These are phyloP conservation scores for Quercus aquifolioides DNA, from an alignment of 306 rosid species.

Conservation along the genomic window DNA sequence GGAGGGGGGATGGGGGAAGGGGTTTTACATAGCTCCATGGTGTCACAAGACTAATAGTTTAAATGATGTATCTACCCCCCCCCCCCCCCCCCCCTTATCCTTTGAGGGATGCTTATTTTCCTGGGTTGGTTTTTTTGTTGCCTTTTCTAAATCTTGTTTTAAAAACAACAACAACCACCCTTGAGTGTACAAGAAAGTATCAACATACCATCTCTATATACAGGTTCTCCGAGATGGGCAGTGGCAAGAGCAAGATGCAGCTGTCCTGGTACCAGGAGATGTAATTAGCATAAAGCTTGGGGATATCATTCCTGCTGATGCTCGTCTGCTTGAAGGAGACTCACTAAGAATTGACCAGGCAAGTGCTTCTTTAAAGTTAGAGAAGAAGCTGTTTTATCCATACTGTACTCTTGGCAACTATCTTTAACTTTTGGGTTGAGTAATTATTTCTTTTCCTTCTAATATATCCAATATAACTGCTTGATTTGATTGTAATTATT, in stretches of 20 bases:
- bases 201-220: slow-evolving; percentile 6
- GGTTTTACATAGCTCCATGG: too few species aligned
- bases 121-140: background rate
- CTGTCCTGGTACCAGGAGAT: slow-evolving; percentile 82
- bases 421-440: background rate
- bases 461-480: background rate
- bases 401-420: background rate
- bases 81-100: background rate
- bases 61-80: background rate
- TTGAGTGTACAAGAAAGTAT: background rate
- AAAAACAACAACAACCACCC: background rate
- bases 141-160: background rate
- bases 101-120: background rate
- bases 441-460: background rate
- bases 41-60: too few species aligned
- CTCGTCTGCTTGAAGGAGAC: slow-evolving; percentile 89
- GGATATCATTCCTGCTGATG: slow-evolving; percentile 89
- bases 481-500: slow-evolving; percentile 6
- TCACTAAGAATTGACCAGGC: slow-evolving; percentile 85
- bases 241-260: slow-evolving; percentile 87
- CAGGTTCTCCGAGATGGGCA: slow-evolving; percentile 85
- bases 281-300: slow-evolving; percentile 84
- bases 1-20: too few species aligned
- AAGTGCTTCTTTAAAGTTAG: slow-evolving; percentile 22
- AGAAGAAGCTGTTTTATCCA: background rate